Percentiles rank a stretch among this genome's conserved stretches.
Conservation (phyloP, 2,329 filamentous ascomycete species). For the Claviceps maximensis region DNA sequence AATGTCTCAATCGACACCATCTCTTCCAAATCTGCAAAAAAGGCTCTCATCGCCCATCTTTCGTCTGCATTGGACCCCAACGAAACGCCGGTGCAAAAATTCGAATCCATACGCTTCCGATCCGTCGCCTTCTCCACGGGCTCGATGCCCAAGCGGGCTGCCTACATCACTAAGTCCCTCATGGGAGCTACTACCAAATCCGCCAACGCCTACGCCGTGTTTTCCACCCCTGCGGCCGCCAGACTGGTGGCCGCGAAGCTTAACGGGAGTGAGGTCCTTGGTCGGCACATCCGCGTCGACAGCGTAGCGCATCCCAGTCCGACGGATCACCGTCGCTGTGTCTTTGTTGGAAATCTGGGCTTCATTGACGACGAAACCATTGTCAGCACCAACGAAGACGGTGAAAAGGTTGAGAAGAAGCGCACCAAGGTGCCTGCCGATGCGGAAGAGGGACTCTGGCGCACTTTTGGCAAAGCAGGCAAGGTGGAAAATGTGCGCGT, state of each 20-base stretch:
- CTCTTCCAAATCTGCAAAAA: slow-evolving; percentile 68
- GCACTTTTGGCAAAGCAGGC: slow-evolving; percentile 60
- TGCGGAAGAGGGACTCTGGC: slow-evolving; percentile 86
- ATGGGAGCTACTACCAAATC: slow-evolving; percentile 87
- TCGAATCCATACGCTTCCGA: slow-evolving; percentile 88
- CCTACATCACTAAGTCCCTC: slow-evolving; percentile 78
- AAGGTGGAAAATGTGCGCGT: slow-evolving; percentile 89
- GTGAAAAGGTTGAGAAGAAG: slow-evolving; percentile 57
- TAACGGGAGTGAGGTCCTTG: slow-evolving; percentile 74
- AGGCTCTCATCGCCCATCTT: slow-evolving; percentile 62
- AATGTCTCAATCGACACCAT: slow-evolving; percentile 81
- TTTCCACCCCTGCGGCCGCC: slow-evolving; percentile 61
- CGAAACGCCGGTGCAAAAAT: slow-evolving; percentile 47
- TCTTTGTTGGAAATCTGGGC: slow-evolving; percentile 91
- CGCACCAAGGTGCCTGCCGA: slow-evolving; percentile 65
- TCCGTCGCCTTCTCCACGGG: slow-evolving; percentile 73
- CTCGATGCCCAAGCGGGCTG: slow-evolving; percentile 80
- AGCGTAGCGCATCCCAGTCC: slow-evolving; percentile 76
- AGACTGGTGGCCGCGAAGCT: slow-evolving; percentile 62
- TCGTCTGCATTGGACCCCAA: slow-evolving; percentile 53
- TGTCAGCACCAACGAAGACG: slow-evolving; percentile 49
- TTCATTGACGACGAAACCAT: slow-evolving; percentile 88
- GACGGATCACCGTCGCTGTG: slow-evolving; percentile 74
- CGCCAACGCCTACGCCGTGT: slow-evolving; percentile 90
- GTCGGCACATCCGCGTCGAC: slow-evolving; percentile 82